A percentile compares a stretch with the other conserved stretches of the same genome.
phyloP scores from a whole-genome alignment of 2,329 filamentous ascomycete species.

The Trichoderma sp. region DNA sequence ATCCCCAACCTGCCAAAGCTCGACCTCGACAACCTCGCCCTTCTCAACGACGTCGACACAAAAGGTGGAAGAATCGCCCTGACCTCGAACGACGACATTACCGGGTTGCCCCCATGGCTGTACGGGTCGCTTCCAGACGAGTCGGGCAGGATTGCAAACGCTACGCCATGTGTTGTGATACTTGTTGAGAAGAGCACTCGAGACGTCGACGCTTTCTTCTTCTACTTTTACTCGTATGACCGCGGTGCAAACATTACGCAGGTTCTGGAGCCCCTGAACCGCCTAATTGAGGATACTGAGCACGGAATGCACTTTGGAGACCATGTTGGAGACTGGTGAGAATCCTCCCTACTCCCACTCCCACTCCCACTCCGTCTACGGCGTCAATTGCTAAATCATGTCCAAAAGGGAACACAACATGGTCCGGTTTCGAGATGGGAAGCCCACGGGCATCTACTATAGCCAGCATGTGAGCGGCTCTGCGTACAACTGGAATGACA shows the following conservation, averaged over 20 bases:
- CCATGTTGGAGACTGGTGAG: neutral
- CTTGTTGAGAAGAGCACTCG: neutral
- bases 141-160: neutral
- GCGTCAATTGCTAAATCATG: neutral
- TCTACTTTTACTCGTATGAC: conserved; percentile 12
- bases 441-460: neutral
- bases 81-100: neutral
- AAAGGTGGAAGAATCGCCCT: neutral
- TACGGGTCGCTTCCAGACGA: neutral
- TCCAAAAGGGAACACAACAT: conserved; percentile 7
- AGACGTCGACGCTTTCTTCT: neutral
- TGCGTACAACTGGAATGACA: neutral
- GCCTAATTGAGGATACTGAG: conserved; percentile 6
- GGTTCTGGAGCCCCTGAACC: conserved; percentile 4
- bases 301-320: conserved; percentile 7
- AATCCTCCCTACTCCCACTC: neutral
- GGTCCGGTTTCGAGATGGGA: neutral
- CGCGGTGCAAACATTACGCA: conserved; percentile 8
- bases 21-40: neutral
- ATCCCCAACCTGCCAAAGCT: neutral
- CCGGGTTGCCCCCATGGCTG: neutral
- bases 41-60: neutral
- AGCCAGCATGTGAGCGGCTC: neutral
- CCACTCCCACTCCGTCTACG: neutral
- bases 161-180: neutral